Base-by-base conservation (phyloP, 306 rosid species). In the Glycine latifolia region DNA sequence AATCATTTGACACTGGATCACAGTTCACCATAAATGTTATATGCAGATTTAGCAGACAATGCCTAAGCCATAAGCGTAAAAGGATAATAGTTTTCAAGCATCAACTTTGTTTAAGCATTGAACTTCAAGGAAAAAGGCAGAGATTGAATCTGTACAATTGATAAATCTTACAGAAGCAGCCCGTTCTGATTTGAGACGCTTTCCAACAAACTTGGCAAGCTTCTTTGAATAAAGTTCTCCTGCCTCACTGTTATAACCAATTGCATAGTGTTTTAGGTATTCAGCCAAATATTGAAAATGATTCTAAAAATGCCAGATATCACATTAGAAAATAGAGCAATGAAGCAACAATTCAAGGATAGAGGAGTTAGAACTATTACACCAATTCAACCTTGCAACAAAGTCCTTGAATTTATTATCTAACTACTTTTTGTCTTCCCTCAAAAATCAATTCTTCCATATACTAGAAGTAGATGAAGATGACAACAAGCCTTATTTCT, bases 171-270 rank as follows among this genome's bases (percentile, higher is more conserved):
- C 99, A 82, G 97, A 93, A 86, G 99, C 99, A 76, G 99, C 96
- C 14, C 99, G 87, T 83, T 95, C 99, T 62, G 98, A 89, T 88
- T 93, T 95, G 87, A 93, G 90, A 82, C 99, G 94, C 77, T 95
- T 95, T 81, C 90, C 92, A 3, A 95, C 93, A 75, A 95, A 95
- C 89, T 91, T 95, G 13, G 91, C 86, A 62, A 95, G 98, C 86
- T 93, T 95, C 94, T 93, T 91, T 31, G 96, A 65, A 79, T 93
- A 95, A 80, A 95, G 61, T 82, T 91, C 87, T 81, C 99, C 99
- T 14, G 91, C 87, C 79, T 93, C 98, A 79, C 99, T 95, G 90
- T 85, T 48, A 56, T 71, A 73, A 83, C 13, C 75, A 71, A 65
- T 82, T 71, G 75, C 77, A 62, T 48, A 56, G 44, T 75, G 83